Conservation (phyloP, 2,329 filamentous ascomycete genomes). For the Ploettnerulaceae sp. region DNA sequence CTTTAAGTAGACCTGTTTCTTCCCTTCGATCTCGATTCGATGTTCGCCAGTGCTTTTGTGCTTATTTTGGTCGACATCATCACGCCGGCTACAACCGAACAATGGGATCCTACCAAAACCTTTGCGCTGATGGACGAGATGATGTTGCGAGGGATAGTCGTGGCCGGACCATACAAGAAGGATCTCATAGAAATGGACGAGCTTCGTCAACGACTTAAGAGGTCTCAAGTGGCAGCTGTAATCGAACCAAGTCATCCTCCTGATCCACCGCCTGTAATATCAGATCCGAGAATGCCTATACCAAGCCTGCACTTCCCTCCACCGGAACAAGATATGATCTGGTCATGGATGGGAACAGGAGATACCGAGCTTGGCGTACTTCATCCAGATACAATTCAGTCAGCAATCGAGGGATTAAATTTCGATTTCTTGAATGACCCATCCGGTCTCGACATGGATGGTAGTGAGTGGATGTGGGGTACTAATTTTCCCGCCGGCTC, state of each 20-base stretch:
- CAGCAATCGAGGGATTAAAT: slow-evolving; percentile 4
- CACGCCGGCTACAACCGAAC: neutral
- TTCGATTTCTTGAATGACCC: slow-evolving; percentile 6
- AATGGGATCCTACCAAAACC: slow-evolving; percentile 3
- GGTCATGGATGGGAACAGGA: slow-evolving; percentile 1
- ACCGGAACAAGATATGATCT: neutral
- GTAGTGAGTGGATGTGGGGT: slow-evolving; percentile 7
- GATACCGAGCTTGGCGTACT: neutral
- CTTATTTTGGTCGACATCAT: slow-evolving; percentile 1
- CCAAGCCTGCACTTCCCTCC: neutral
- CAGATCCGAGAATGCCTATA: neutral
- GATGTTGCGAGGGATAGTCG: slow-evolving; percentile 1
- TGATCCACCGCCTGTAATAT: neutral
- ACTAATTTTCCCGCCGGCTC: neutral
- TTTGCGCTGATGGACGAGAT: slow-evolving; percentile 6
- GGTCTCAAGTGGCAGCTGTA: neutral
- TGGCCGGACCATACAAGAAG: slow-evolving; percentile 7
- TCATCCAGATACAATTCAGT: slow-evolving; percentile 3
- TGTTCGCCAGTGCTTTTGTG: slow-evolving; percentile 7
- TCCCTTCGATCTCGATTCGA: slow-evolving; percentile 2
- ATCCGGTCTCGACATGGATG: neutral
- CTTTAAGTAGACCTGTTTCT: neutral
- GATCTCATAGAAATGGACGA: neutral
- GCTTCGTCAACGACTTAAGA: neutral
- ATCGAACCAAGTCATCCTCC: neutral